Base-by-base conservation (phyloP, 2,329 filamentous ascomycete genomes). In the Byssoonygena ceratinophila region DNA sequence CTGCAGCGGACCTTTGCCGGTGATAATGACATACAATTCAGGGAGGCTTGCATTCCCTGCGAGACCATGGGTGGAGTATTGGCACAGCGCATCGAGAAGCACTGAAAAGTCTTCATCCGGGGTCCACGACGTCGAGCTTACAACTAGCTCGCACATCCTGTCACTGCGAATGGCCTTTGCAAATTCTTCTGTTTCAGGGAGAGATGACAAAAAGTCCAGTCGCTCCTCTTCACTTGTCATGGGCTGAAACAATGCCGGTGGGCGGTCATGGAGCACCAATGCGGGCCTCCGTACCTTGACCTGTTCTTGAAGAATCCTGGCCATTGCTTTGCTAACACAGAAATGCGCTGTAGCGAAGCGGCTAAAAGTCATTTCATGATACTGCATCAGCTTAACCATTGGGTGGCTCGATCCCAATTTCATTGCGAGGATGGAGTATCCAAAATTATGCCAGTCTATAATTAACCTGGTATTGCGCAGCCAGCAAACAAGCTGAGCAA, bases 401-500 rank as follows among this genome's bases (percentile, higher is more conserved):
- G 84, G 84, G 63, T 94, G 87, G 4, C 64, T 68, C 1, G 70
- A 58, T 0, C 81, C 79, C 1, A 85, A 71, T 56, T 82, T 83
- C 46, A 84, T 68, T 1, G 78, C 85, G 2, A 98, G 80, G 60
- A 98, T 94, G 7, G 88, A 91, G 76, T 91, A 95, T 60, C 91
- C 92, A 68, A 96, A 97, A 70, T 98, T 98, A 74, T 98, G 92
- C 92, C 92, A 98, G 73, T 98, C 92, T 52, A 97, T 85, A 55
- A 97, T 76, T 3, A 98, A 77, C 53, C 80, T 80, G 36, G 87
- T 94, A 60, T 87, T 84, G 46, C 92, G 83, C 47, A 94, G 67
- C 59, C 82, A 79, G 61, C 86, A 87, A 45, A 87, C 76, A 2
- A 90, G 56, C 20, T 83, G 75, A 14, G 87, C 85, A 34, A 96